phyloP scores from a whole-genome alignment of 2,329 filamentous ascomycete species.

The Beauveria varroae region DNA sequence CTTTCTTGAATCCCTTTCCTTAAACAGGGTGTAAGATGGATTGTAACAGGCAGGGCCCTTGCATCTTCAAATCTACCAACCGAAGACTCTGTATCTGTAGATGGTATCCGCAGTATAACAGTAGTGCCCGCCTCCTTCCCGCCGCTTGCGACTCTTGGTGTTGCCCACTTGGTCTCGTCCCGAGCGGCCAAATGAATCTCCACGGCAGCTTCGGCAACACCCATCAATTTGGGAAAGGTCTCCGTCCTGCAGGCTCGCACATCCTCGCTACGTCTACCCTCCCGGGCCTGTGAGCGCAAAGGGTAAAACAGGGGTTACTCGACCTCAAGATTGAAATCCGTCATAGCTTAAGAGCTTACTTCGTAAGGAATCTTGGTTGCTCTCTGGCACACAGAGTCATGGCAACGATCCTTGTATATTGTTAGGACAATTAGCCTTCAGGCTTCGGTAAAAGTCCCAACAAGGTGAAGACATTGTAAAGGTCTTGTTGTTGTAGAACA shows the following conservation, averaged over 20 bases:
- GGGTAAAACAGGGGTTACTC: neutral
- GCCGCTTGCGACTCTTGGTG: constrained; percentile 1
- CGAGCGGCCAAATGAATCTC: neutral
- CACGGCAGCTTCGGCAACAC: neutral
- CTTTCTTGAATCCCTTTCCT: constrained; percentile 1
- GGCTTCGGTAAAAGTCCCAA: neutral
- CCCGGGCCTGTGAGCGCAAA: neutral
- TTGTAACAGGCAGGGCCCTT: neutral
- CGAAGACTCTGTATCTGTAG: neutral
- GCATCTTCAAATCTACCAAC: constrained; percentile 1
- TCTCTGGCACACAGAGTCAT: neutral
- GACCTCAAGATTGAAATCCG: neutral
- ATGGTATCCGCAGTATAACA: constrained; percentile 7
- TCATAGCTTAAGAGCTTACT: neutral
- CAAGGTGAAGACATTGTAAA: neutral
- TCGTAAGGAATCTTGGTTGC: neutral
- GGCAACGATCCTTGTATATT: neutral
- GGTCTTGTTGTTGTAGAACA: neutral
- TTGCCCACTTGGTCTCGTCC: neutral
- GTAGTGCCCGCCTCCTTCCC: constrained; percentile 6
- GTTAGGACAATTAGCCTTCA: neutral
- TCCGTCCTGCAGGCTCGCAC: neutral
- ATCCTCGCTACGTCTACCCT: neutral
- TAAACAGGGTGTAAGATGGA: neutral
- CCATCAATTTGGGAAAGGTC: neutral